Percentiles rank a stretch among this genome's conserved stretches.
Conservation (phyloP, 164 flowering plant species). For the Annona squamosa region DNA sequence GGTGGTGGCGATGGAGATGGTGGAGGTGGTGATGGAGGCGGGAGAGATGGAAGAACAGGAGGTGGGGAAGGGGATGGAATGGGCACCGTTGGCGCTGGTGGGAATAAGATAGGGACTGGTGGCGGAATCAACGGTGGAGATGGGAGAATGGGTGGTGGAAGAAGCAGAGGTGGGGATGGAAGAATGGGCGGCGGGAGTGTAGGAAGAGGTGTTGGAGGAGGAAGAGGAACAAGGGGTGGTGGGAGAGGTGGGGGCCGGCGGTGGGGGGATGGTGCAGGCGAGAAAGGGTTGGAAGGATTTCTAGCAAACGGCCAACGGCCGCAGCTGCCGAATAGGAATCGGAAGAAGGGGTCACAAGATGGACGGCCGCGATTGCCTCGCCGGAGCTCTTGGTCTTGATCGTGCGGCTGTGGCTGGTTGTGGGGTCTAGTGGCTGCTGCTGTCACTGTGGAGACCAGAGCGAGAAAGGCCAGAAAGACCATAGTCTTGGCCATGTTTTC, state of each 20-base stretch:
- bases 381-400: background rate
- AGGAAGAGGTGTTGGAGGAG: slow-evolving; percentile 1
- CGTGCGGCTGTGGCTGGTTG: background rate
- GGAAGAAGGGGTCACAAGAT: slow-evolving; percentile 4
- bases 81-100: background rate
- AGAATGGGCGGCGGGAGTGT: background rate
- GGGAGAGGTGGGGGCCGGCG: background rate
- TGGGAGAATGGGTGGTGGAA: background rate
- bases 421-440: background rate
- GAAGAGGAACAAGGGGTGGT: background rate
- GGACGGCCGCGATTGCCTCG: background rate
- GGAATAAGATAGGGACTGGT: background rate
- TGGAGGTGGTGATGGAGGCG: slow-evolving; percentile 6
- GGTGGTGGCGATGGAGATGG: slow-evolving; percentile 8
- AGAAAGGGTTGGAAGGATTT: slow-evolving; percentile 1
- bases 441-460: background rate
- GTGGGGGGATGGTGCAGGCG: background rate
- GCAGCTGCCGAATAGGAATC: slow-evolving; percentile 7
- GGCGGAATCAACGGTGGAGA: background rate
- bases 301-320: slow-evolving; percentile 9
- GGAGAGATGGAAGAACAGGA: background rate
- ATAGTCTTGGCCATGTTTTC: background rate
- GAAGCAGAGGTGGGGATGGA: slow-evolving; percentile 3
- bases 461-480: background rate
- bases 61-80: slow-evolving; percentile 6